Evolutionary conservation across 2,329 filamentous ascomycete species (phyloP).

Genomic region (Ascochyta pisi): DNA sequence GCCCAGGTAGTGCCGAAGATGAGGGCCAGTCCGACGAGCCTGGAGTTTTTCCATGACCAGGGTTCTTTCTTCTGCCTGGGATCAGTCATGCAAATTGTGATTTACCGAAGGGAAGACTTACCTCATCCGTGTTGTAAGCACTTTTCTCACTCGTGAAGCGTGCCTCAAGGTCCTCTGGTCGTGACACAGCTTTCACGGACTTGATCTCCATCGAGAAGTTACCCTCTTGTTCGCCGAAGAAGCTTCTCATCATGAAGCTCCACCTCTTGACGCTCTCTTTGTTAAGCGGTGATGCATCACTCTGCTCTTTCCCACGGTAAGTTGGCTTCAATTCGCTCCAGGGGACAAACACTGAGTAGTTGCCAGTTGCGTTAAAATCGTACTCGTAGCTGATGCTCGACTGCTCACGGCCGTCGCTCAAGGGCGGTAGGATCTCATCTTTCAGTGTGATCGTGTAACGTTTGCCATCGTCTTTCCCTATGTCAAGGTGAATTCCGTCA

Average conservation of each 20-base stretch:
- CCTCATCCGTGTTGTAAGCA: constrained; percentile 1
- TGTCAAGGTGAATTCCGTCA: constrained; percentile 65
- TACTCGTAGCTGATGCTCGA: constrained; percentile 76
- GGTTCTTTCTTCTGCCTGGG: constrained; percentile 22
- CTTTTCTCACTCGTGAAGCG: constrained; percentile 19
- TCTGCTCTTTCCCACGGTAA: constrained; percentile 72
- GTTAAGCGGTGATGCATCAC: constrained; percentile 67
- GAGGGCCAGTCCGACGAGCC: constrained; percentile 32
- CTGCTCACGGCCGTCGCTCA: constrained; percentile 71
- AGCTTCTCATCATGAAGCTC: constrained; percentile 82
- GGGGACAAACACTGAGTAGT: constrained; percentile 59
- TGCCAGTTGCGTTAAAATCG: constrained; percentile 28
- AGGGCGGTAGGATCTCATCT: constrained; percentile 66
- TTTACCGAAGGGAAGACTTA: neutral
- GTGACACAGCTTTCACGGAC: constrained; percentile 59
- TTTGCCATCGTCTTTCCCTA: constrained; percentile 66
- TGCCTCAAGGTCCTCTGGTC: constrained; percentile 36
- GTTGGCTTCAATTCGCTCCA: constrained; percentile 74
- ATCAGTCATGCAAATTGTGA: neutral
- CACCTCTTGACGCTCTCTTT: constrained; percentile 68
- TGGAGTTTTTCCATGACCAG: constrained; percentile 38
- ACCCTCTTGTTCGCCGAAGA: constrained; percentile 77
- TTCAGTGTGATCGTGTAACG: constrained; percentile 78
- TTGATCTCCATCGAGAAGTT: constrained; percentile 66
- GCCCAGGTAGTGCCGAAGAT: constrained; percentile 32